Percentiles rank a stretch among this genome's conserved stretches.
These are phyloP conservation scores for Fusarium cicatricum DNA, from an alignment of 2,329 filamentous ascomycete genomes.

Conservation along the genomic window DNA sequence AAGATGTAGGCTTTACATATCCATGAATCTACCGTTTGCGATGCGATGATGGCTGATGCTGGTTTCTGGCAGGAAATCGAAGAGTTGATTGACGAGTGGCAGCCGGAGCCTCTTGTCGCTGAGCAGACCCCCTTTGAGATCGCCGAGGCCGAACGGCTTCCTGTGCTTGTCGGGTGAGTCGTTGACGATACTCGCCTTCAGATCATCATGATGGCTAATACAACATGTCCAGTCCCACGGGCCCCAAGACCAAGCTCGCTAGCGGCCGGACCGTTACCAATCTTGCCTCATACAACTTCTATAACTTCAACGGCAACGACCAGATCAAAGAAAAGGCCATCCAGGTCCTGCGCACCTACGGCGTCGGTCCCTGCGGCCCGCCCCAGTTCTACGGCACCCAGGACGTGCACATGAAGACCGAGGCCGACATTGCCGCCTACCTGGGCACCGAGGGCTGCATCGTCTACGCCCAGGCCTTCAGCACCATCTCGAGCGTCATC, in stretches of 20 bases:
- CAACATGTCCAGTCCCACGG: slow-evolving; percentile 64
- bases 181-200: neutral
- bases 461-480: slow-evolving; percentile 95
- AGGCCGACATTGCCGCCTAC: slow-evolving; percentile 90
- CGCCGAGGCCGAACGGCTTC: slow-evolving; percentile 82
- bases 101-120: slow-evolving; percentile 87
- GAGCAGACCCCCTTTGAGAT: slow-evolving; percentile 78
- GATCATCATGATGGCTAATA: slow-evolving; percentile 2
- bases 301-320: slow-evolving; percentile 95
- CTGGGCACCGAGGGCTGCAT: slow-evolving; percentile 90
- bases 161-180: slow-evolving; percentile 85
- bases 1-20: slow-evolving; percentile 61
- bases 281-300: slow-evolving; percentile 95
- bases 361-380: slow-evolving; percentile 94
- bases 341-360: slow-evolving; percentile 91
- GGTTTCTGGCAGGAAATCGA: slow-evolving; percentile 78
- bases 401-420: slow-evolving; percentile 97
- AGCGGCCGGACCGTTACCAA: slow-evolving; percentile 93
- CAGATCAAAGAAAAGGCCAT: slow-evolving; percentile 94
- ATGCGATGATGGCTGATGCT: slow-evolving; percentile 2
- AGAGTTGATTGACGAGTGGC: slow-evolving; percentile 96
- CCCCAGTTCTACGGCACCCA: slow-evolving; percentile 98
- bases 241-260: slow-evolving; percentile 86
- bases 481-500: slow-evolving; percentile 95
- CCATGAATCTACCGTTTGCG: too few species aligned